Percentiles rank a stretch among this genome's conserved stretches.
Evolutionary conservation across 1,284 basidiomycete species (phyloP).

Genomic region (Phellopilus nigrolimitatus): DNA sequence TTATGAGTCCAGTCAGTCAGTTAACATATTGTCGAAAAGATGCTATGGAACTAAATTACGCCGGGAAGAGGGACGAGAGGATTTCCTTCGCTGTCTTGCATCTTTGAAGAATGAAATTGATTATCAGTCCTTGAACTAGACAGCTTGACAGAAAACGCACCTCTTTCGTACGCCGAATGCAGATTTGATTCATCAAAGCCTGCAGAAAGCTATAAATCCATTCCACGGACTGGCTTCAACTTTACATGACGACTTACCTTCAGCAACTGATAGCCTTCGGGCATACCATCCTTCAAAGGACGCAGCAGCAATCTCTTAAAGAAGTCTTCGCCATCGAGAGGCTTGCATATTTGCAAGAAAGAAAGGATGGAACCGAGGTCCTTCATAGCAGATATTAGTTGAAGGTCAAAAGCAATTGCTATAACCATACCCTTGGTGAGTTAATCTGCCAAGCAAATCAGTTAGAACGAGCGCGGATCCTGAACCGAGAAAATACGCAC

Average conservation of each 20-base stretch:
- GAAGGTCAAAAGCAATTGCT: conserved; percentile 36
- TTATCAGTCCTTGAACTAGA: background rate
- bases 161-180: conserved; percentile 85
- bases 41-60: conserved; percentile 37
- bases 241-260: conserved; percentile 39
- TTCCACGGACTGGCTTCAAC: conserved; percentile 24
- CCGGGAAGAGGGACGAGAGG: conserved; percentile 71
- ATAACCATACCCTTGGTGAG: conserved; percentile 51
- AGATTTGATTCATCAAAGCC: conserved; percentile 81
- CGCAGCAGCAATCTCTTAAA: conserved; percentile 74
- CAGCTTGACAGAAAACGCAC: conserved; percentile 40
- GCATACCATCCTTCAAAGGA: conserved; percentile 63
- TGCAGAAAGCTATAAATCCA: conserved; percentile 35
- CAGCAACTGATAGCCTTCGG: conserved; percentile 65
- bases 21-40: background rate
- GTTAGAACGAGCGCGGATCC: conserved; percentile 41
- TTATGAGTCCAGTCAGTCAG: background rate
- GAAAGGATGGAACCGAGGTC: conserved; percentile 82
- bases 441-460: conserved; percentile 55
- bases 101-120: conserved; percentile 38
- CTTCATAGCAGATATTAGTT: conserved; percentile 34
- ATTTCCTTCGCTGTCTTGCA: conserved; percentile 76
- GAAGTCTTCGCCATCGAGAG: conserved; percentile 75
- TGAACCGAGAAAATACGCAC: conserved; percentile 37
- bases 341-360: conserved; percentile 77